phyloP scores from a whole-genome alignment of 2,329 filamentous ascomycete species.

The Pestalotiopsis sp. region DNA sequence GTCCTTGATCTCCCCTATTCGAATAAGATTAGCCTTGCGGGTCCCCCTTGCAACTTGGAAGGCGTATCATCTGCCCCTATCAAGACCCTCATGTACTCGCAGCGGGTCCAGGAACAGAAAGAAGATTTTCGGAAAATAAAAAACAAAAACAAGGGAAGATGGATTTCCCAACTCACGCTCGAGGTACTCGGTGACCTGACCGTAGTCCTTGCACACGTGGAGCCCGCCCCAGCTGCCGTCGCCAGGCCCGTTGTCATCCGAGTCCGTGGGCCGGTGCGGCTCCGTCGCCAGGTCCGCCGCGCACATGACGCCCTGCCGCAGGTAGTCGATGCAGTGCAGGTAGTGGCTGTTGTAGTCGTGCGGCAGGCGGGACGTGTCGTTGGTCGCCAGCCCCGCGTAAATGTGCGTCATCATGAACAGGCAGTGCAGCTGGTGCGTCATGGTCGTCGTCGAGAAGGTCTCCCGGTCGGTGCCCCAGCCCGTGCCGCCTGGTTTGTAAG shows the following conservation, averaged over 20 bases:
- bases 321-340: conserved; percentile 28
- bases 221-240: conserved; percentile 26
- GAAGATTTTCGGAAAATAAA: background rate
- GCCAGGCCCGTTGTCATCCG: conserved; percentile 23
- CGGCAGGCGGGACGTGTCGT: conserved; percentile 22
- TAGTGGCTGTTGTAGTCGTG: conserved; percentile 28
- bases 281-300: conserved; percentile 26
- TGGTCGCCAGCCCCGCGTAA: conserved; percentile 27
- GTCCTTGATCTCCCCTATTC: conserved; percentile 18
- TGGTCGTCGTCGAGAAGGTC: conserved; percentile 39
- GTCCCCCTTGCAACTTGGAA: background rate
- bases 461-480: conserved; percentile 37
- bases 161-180: conserved; percentile 18
- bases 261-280: conserved; percentile 22
- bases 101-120: too few relatives aligned
- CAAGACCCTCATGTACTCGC: background rate
- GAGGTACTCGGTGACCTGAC: conserved; percentile 23
- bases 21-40: background rate
- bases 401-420: conserved; percentile 39
- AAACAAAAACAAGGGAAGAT: background rate
- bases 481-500: conserved; percentile 29
- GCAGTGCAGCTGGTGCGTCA: conserved; percentile 41
- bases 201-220: conserved; percentile 28
- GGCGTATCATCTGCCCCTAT: background rate
- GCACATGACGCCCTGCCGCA: conserved; percentile 29